Percentiles rank a stretch among this genome's conserved stretches.
Conservation (phyloP, 1,284 basidiomycete genomes). For the Fomitopsis pinicola region DNA sequence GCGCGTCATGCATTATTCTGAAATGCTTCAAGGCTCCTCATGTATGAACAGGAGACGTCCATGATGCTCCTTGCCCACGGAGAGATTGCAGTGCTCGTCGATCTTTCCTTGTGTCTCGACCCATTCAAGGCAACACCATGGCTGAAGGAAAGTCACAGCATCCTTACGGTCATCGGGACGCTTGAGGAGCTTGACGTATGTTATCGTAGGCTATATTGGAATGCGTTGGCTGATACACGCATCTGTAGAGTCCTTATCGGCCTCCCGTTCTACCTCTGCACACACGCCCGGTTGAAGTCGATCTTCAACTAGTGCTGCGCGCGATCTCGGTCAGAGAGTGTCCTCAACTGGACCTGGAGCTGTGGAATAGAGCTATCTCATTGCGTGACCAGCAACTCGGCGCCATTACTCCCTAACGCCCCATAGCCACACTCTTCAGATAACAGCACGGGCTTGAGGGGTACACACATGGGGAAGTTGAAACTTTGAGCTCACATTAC, state of each 20-base stretch:
- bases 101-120: constrained; percentile 47
- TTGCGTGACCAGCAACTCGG: constrained; percentile 1
- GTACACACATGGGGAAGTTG: too few species aligned
- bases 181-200: constrained; percentile 45
- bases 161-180: constrained; percentile 50
- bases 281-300: constrained; percentile 26
- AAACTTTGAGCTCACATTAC: too few species aligned
- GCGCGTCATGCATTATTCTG: constrained; percentile 10
- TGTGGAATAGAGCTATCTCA: constrained; percentile 39
- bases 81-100: constrained; percentile 45
- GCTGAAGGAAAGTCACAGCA: constrained; percentile 46
- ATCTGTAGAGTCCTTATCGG: constrained; percentile 8
- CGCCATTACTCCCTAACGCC: background rate
- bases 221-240: background rate
- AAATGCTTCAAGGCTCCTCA: constrained; percentile 38
- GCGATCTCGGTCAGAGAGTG: constrained; percentile 45
- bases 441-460: too few species aligned
- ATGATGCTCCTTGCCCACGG: constrained; percentile 44
- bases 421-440: background rate
- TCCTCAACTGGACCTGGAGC: constrained; percentile 39
- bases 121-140: constrained; percentile 31
- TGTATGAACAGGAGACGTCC: constrained; percentile 43
- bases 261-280: constrained; percentile 13
- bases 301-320: constrained; percentile 38
- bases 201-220: background rate